These are phyloP conservation scores for Microbotryomycetes sp. DNA, from an alignment of 1,284 basidiomycete species.

Conservation along the genomic window DNA sequence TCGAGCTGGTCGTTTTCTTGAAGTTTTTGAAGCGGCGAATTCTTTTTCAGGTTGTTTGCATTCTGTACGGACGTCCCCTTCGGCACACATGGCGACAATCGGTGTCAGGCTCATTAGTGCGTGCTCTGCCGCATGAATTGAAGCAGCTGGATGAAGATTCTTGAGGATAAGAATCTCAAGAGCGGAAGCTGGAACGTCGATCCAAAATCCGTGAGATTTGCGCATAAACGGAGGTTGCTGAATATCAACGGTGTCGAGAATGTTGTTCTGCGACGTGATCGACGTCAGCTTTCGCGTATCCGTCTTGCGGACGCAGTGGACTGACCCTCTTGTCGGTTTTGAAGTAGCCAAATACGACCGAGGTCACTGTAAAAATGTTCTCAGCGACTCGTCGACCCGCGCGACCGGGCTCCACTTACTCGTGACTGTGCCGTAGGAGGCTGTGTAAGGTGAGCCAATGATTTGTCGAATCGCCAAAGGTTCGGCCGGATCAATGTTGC, in stretches of 20 bases:
- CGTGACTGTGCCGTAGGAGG: constrained; percentile 71
- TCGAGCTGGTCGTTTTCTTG: constrained; percentile 67
- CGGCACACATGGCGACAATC: constrained; percentile 59
- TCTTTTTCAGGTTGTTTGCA: constrained; percentile 74
- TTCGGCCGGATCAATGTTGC: constrained; percentile 69
- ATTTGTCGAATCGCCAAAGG: constrained; percentile 70
- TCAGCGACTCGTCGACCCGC: too few relatives aligned
- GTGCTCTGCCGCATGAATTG: constrained; percentile 79
- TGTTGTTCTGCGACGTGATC: constrained; percentile 43
- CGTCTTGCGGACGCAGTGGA: neutral
- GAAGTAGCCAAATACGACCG: constrained; percentile 60
- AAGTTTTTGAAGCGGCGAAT: constrained; percentile 55
- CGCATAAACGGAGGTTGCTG: constrained; percentile 73
- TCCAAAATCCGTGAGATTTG: constrained; percentile 72
- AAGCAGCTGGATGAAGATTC: constrained; percentile 61
- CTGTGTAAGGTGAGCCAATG: constrained; percentile 52
- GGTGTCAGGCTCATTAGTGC: constrained; percentile 62
- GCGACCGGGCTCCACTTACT: too few relatives aligned
- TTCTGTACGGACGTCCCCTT: constrained; percentile 68
- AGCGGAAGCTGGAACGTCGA: constrained; percentile 64
- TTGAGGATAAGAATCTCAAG: constrained; percentile 52
- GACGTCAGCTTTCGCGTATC: neutral
- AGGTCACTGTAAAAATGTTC: constrained; percentile 46
- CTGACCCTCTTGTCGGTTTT: constrained; percentile 40
- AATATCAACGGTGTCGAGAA: constrained; percentile 72